Percentiles rank a stretch among this genome's conserved stretches.
phyloP scores from a whole-genome alignment of 179 eudicot species.

The Actinidia arguta region DNA sequence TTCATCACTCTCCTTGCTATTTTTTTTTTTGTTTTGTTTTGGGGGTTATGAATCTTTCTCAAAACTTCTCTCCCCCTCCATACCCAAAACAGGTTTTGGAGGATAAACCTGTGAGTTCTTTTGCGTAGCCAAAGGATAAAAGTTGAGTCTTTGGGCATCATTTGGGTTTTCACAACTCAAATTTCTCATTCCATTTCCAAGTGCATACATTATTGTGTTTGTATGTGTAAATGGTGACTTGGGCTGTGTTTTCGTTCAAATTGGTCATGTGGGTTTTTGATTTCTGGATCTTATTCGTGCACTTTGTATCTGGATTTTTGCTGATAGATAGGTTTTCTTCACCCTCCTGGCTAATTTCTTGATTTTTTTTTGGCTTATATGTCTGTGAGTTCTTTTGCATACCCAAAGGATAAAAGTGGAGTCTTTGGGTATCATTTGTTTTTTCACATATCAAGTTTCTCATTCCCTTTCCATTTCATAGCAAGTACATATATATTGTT shows the following conservation, averaged over 20 bases:
- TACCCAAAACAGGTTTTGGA: conserved; percentile 11
- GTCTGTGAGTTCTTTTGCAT: conserved; percentile 26
- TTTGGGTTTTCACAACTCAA: conserved; percentile 11
- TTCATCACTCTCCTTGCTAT: not conserved
- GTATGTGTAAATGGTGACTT: not conserved
- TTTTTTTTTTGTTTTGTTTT: too few species aligned
- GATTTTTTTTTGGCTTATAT: conserved; percentile 22
- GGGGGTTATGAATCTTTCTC: not conserved
- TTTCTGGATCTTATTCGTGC: not conserved
- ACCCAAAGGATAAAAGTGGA: not conserved
- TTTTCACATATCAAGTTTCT: conserved; percentile 13
- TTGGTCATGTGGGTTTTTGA: not conserved
- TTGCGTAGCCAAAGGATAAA: conserved; percentile 5
- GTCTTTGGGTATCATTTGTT: conserved; percentile 5
- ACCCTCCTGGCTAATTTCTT: not conserved
- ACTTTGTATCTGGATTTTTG: not conserved
- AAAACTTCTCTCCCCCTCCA: not conserved
- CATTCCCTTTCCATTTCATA: not conserved
- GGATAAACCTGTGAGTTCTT: conserved; percentile 27
- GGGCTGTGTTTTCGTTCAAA: too few species aligned
- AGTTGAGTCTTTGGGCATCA: conserved; percentile 2
- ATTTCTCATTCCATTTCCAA: conserved; percentile 7
- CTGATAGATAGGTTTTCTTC: not conserved
- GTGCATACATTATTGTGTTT: not conserved
- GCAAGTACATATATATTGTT: not conserved